Conservation (phyloP, 352 stramenopile genomes). For the Globisporangium ultimum region DNA sequence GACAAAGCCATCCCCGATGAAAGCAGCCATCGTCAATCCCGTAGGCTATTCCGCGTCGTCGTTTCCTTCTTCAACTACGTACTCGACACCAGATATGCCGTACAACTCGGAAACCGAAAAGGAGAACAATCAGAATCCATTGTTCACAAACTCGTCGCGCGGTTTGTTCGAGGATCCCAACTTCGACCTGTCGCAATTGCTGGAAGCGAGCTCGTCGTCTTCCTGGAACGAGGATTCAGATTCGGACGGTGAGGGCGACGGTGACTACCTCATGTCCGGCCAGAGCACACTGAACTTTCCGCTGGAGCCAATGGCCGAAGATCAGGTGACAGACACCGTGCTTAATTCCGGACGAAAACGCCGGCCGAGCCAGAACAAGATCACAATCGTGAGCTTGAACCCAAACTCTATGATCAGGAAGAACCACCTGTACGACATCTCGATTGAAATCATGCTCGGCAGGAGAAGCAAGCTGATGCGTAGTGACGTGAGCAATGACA, state of each 20-base stretch:
- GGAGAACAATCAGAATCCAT: constrained; percentile 16
- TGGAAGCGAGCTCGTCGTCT: constrained; percentile 20
- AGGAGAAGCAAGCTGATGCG: constrained; percentile 46
- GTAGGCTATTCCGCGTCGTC: constrained; percentile 8
- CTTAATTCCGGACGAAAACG: background rate
- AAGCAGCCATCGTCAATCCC: background rate
- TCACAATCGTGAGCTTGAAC: constrained; percentile 19
- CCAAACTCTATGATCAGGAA: constrained; percentile 7
- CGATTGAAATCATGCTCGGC: constrained; percentile 54
- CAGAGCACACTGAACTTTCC: constrained; percentile 2
- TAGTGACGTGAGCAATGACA: constrained; percentile 40
- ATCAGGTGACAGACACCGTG: constrained; percentile 6
- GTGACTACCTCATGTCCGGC: constrained; percentile 2
- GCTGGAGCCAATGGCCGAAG: constrained; percentile 19
- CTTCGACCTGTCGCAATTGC: constrained; percentile 15
- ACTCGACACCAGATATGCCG: background rate
- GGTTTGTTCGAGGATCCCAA: constrained; percentile 14
- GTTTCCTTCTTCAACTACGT: constrained; percentile 5
- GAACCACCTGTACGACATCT: constrained; percentile 39
- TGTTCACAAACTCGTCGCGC: constrained; percentile 15
- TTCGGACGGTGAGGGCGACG: constrained; percentile 6
- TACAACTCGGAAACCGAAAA: constrained; percentile 7
- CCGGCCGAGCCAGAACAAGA: constrained; percentile 17
- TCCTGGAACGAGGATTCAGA: constrained; percentile 21
- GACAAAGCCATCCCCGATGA: constrained; percentile 3